Base-by-base conservation (phyloP, 2,329 filamentous ascomycete genomes). In the Fusarium secorum region DNA sequence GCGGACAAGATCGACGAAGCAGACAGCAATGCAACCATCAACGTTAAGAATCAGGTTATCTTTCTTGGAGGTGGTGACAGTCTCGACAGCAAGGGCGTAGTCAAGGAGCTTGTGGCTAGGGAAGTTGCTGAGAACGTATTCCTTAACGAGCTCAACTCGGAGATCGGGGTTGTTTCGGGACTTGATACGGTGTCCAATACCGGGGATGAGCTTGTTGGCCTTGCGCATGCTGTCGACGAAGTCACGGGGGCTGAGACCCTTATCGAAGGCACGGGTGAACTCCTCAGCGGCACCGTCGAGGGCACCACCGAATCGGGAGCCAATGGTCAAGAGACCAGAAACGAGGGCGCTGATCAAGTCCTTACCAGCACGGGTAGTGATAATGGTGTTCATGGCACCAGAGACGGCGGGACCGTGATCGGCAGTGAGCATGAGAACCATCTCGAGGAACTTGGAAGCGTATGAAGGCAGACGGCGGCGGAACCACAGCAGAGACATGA, bases 371-470 rank as follows among this genome's bases (percentile, higher is more conserved):
- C 96, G 93, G 66, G 96, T 99, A 71, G 96, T 99, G 83, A 99
- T 98, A 83, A 99, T 99, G 82, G 96, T 99, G 91, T 99, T 99
- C 96, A 99, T 99, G 83, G 96, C 96, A 89, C 96, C 96, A 77
- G 96, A 99, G 77, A 99, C 96, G 78, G 96, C 96, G 59, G 96
- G 96, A 85, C 96, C 96, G 90, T 99, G 96, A 81, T 99, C 96
- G 78, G 96, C 96, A 80, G 96, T 99, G 80, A 99, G 90, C 96
- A 99, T 99, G 83, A 99, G 95, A 75, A 99, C 96, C 96, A 99
- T 99, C 89, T 99, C 96, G 77, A 99, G 86, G 89, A 99, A 99
- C 86, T 97, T 97, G 89, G 94, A 97, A 79, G 96, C 96, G 82
- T 98, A 98, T 80, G 92, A 87, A 72, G 96, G 96, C 71, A 99